Evolutionary conservation across 768 basidiomycete species (phyloP).

Genomic region (Auricularia heimuer): DNA sequence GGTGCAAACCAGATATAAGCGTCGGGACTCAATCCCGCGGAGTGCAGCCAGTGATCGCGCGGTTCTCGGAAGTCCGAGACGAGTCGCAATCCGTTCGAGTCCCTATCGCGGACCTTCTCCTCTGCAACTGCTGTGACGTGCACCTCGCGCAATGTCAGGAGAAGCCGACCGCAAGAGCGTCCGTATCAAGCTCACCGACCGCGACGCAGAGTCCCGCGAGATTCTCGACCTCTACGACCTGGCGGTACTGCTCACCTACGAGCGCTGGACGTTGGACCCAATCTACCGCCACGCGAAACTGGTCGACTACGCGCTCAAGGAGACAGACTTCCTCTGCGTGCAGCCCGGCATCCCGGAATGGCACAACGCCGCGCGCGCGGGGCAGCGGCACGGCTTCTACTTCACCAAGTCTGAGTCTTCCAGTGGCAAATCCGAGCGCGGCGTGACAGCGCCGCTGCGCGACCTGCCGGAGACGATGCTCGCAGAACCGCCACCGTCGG

Average conservation of each 20-base stretch:
- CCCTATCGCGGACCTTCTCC: too few relatives aligned
- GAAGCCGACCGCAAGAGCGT: too few relatives aligned
- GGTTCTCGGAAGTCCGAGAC: too few relatives aligned
- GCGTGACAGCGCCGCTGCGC: not conserved
- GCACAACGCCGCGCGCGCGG: not conserved
- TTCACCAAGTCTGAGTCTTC: not conserved
- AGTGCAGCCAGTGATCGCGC: too few relatives aligned
- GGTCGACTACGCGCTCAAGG: conserved; percentile 8
- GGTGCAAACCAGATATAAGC: too few relatives aligned
- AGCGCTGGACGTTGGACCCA: conserved; percentile 13
- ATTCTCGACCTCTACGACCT: conserved; percentile 13
- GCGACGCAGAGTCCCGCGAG: not conserved
- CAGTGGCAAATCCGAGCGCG: too few relatives aligned
- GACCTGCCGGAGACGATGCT: conserved; percentile 16
- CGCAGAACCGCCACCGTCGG: not conserved
- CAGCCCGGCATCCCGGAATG: not conserved
- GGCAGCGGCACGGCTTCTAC: not conserved
- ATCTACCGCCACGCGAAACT: conserved; percentile 14
- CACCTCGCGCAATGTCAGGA: too few relatives aligned
- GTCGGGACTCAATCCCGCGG: too few relatives aligned
- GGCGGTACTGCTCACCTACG: conserved; percentile 12
- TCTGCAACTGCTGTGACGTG: too few relatives aligned
- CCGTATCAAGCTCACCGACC: too few relatives aligned
- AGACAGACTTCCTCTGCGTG: not conserved
- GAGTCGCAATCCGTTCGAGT: too few relatives aligned